Evolutionary conservation across 208 protist genomes (phyloP).

Genomic region (Tritrichomonas foetus): DNA sequence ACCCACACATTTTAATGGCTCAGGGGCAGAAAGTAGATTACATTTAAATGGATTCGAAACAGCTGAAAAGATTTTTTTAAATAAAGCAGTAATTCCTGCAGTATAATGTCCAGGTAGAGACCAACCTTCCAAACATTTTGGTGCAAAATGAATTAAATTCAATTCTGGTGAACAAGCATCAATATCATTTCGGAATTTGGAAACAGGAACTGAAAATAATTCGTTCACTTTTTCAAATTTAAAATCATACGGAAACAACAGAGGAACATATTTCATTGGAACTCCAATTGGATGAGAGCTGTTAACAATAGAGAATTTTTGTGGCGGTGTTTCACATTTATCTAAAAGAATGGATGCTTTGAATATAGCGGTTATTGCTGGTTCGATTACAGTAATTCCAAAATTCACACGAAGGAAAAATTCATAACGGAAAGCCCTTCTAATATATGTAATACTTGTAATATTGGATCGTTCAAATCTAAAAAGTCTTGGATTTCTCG

Average conservation of each 20-base stretch:
- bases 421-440: not conserved
- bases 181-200: not conserved
- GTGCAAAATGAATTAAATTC: not conserved
- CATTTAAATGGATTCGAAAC: too few species aligned
- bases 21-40: too few species aligned
- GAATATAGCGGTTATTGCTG: not conserved
- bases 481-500: too few species aligned
- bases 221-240: not conserved
- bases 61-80: too few species aligned
- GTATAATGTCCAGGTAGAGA: not conserved
- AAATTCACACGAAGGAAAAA: not conserved
- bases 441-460: not conserved
- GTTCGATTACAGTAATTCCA: too few species aligned
- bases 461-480: not conserved
- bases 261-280: not conserved
- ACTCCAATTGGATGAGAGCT: not conserved
- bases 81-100: too few species aligned
- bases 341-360: not conserved
- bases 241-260: not conserved
- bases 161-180: not conserved
- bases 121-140: constrained; percentile 24
- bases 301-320: not conserved
- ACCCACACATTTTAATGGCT: too few species aligned
- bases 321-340: not conserved
- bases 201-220: not conserved